Evolutionary conservation across 352 stramenopile species (phyloP).

Genomic region (Aphanomyces stellatus): DNA sequence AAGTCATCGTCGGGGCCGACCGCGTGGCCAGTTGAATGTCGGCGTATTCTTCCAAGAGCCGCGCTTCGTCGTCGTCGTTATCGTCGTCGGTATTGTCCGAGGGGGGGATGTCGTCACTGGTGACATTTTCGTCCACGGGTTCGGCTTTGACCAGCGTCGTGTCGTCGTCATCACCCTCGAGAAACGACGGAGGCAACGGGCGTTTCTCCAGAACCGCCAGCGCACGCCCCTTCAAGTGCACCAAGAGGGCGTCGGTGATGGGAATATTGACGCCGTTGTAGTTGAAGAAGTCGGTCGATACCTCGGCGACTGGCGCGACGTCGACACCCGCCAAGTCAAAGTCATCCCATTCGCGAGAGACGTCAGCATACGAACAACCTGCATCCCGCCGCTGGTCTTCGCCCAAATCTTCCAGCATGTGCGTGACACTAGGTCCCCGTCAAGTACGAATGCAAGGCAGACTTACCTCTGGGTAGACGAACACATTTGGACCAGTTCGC

Average conservation of each 20-base stretch:
- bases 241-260: constrained; percentile 57
- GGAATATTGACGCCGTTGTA: constrained; percentile 63
- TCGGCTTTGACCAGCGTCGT: constrained; percentile 28
- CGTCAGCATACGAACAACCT: constrained; percentile 47
- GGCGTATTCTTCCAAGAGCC: constrained; percentile 10
- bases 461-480: constrained; percentile 33
- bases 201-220: constrained; percentile 46
- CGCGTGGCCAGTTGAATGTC: constrained; percentile 3
- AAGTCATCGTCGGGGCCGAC: background rate
- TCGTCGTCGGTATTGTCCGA: constrained; percentile 5
- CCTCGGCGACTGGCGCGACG: constrained; percentile 31
- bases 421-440: constrained; percentile 12
- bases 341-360: constrained; percentile 46
- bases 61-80: constrained; percentile 9
- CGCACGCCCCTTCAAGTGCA: constrained; percentile 55
- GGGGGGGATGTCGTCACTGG: background rate
- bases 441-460: constrained; percentile 24
- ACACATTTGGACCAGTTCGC: constrained; percentile 47
- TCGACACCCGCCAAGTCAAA: constrained; percentile 36
- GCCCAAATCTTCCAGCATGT: constrained; percentile 46
- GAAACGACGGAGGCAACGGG: constrained; percentile 32
- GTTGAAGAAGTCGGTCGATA: constrained; percentile 57
- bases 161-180: constrained; percentile 18
- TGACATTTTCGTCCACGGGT: background rate
- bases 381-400: constrained; percentile 42